Percentiles rank a stretch among this genome's conserved stretches.
phyloP scores from a whole-genome alignment of 305 asterid genomes.

The Nicotiana rustica region DNA sequence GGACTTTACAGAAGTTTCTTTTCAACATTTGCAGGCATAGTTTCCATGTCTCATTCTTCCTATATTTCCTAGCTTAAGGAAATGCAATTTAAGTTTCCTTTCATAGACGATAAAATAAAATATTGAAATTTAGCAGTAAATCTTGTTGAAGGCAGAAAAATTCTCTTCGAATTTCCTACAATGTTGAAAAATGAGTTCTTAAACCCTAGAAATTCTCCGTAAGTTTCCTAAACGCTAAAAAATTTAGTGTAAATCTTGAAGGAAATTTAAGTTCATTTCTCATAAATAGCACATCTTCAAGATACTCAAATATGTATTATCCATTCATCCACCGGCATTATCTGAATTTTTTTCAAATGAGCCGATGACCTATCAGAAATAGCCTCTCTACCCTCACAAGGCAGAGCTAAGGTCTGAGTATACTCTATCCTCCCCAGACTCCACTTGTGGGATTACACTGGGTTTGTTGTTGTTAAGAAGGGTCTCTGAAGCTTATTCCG shows the following conservation, averaged over 20 bases:
- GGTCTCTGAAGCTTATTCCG: background rate
- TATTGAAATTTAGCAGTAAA: background rate
- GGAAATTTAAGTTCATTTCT: background rate
- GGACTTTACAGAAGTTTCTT: background rate
- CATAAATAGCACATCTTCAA: conserved; percentile 10
- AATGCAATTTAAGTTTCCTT: background rate
- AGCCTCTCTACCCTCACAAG: no score
- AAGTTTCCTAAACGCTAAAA: background rate
- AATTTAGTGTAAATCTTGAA: background rate
- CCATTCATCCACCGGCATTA: background rate
- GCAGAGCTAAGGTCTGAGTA: no score
- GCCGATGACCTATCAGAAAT: no score
- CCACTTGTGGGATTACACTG: no score
- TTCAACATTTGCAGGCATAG: background rate
- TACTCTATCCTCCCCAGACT: no score
- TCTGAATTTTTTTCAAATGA: background rate
- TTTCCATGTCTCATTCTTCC: background rate
- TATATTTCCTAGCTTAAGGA: background rate
- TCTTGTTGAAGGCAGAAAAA: background rate
- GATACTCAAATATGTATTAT: background rate
- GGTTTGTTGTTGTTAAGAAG: background rate
- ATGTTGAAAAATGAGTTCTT: background rate
- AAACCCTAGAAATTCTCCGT: background rate
- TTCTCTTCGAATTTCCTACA: background rate
- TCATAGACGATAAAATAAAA: background rate